Evolutionary conservation across 768 basidiomycete genomes (phyloP), one percentile per base, ranked within the genome.

Genomic region (Kwoniella sp.): DNA sequence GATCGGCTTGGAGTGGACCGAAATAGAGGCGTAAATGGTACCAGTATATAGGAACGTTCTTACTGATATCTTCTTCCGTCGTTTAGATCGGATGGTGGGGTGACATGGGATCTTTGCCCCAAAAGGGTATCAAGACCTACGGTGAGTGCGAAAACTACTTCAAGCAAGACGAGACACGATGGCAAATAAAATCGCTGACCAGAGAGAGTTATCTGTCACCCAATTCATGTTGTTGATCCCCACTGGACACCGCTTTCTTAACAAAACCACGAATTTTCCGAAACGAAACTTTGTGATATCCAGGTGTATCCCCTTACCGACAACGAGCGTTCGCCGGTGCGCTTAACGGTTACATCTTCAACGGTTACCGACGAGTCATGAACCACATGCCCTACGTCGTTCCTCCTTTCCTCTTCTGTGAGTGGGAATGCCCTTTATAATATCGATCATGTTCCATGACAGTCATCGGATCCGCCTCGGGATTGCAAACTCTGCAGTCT

Each of bases 41-140:
- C n/a, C n/a, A n/a, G n/a, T n/a, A n/a, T n/a, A n/a, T n/a, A n/a
- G n/a, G n/a, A n/a, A n/a, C n/a, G n/a, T n/a, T n/a, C n/a, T n/a
- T 47, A 47, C 40, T 58, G 56, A 58, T 27, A n/a, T n/a, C 27
- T 27, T 13, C 22, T 25, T 51, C 24, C 24, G 26, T 51, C 27
- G 50, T 5, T 25, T 77, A 94, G 91, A 89, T 84, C 81, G 83
- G 88, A 55, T 96, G 92, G 92, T 96, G 92, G 92, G 92, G 92
- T 82, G 87, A 89, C 81, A 83, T 84, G 69, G 85, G 85, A 64
- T 82, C 84, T 48, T 83, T 83, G 71, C 87, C 86, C 78, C 87
- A 88, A 75, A 91, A 85, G 81, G 92, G 92, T 56, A 84, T 94
- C 63, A 82, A 85, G 55, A 82, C 84, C 74, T 96, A 95, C 84